phyloP scores from a whole-genome alignment of 192 early-diverging fungal species.

The Dispira simplex region DNA sequence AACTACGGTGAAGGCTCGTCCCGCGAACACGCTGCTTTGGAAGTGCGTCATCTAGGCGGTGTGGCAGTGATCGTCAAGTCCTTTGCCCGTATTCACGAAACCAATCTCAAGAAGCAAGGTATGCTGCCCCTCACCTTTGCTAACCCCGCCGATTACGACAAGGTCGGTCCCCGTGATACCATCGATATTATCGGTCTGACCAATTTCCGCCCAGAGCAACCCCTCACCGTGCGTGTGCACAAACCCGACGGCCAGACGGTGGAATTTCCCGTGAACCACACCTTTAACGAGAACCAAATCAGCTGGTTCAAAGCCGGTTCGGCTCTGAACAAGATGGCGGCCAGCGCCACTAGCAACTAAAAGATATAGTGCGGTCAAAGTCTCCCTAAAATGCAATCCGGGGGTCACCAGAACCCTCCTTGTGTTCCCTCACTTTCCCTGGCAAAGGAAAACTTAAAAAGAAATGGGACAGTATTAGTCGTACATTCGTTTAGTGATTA shows the following conservation, averaged over 20 bases:
- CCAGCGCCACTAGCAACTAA: slow-evolving; percentile 21
- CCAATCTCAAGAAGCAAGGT: slow-evolving; percentile 99
- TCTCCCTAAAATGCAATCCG: no score
- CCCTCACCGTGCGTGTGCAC: slow-evolving; percentile 67
- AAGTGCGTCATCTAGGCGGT: slow-evolving; percentile 91
- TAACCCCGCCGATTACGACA: slow-evolving; percentile 89
- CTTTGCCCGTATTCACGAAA: slow-evolving; percentile 99
- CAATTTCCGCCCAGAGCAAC: slow-evolving; percentile 64
- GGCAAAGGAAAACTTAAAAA: no score
- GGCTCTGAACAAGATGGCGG: slow-evolving; percentile 68
- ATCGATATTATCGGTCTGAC: slow-evolving; percentile 80
- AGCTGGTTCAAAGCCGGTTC: slow-evolving; percentile 96
- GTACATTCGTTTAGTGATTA: no score
- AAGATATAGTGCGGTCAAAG: no score
- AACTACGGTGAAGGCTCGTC: slow-evolving; percentile 99
- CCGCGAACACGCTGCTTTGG: slow-evolving; percentile 96
- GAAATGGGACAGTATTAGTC: no score
- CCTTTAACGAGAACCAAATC: slow-evolving; percentile 98
- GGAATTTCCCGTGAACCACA: slow-evolving; percentile 87
- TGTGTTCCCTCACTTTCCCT: no score
- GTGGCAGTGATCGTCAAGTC: slow-evolving; percentile 87
- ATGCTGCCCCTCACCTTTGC: slow-evolving; percentile 91
- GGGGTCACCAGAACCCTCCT: no score
- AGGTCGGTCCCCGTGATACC: slow-evolving; percentile 72
- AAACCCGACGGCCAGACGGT: slow-evolving; percentile 61